Evolutionary conservation across 257 asterid species (phyloP).

Genomic region (Fraxinus quadrangulata): DNA sequence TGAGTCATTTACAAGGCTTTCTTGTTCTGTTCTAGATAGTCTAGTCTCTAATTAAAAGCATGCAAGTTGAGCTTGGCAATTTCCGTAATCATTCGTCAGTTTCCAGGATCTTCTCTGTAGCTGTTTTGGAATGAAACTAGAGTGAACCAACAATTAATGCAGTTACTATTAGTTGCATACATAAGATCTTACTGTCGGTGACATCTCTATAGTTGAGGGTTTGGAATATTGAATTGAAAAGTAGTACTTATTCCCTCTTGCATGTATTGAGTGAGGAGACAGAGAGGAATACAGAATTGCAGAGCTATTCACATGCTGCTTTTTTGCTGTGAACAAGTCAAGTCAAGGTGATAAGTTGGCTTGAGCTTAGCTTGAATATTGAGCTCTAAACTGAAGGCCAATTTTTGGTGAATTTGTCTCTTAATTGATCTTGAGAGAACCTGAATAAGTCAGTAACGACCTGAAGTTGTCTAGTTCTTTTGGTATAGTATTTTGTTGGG

Average conservation of each 20-base stretch:
- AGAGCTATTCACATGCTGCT: background rate
- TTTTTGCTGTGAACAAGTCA: background rate
- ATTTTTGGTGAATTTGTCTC: background rate
- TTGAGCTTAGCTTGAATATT: background rate
- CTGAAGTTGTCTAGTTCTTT: too few relatives aligned
- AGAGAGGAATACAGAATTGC: background rate
- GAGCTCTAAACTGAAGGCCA: background rate
- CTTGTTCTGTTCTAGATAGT: background rate
- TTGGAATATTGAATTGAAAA: background rate
- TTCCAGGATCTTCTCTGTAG: background rate
- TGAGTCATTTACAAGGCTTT: background rate
- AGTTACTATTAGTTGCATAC: background rate
- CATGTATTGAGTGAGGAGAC: background rate
- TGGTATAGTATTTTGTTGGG: too few relatives aligned
- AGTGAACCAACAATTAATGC: background rate
- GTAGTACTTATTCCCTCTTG: background rate
- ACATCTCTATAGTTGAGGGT: background rate
- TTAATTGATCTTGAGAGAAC: background rate
- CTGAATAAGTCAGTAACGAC: background rate
- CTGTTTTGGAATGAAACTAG: background rate
- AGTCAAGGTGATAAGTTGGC: background rate
- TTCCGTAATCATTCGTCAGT: background rate
- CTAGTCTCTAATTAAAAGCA: background rate
- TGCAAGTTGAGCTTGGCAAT: background rate
- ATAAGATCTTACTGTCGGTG: background rate